phyloP scores from a whole-genome alignment of 495 filamentous ascomycete species.

The Evernia prunastri region DNA sequence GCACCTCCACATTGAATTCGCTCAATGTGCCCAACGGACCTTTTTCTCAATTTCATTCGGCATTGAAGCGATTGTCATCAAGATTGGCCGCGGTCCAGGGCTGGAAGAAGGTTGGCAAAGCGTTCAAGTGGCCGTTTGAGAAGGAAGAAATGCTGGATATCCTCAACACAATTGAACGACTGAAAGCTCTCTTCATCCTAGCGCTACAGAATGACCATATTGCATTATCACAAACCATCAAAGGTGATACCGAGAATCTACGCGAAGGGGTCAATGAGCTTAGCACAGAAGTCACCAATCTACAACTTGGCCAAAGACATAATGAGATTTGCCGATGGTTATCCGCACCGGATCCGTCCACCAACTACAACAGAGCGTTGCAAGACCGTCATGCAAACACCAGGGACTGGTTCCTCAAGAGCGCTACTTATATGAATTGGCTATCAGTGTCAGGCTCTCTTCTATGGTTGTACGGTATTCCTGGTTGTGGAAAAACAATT shows the following conservation, averaged over 20 bases:
- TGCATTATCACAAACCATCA: background rate
- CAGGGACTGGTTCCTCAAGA: slow-evolving; percentile 29
- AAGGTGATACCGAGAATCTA: background rate
- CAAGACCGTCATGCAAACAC: background rate
- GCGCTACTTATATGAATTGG: too few species aligned
- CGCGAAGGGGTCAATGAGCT: background rate
- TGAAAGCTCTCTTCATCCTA: slow-evolving; percentile 14
- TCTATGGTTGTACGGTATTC: slow-evolving; percentile 36
- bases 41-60: background rate
- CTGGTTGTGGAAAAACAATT: slow-evolving; percentile 38
- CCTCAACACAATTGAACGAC: slow-evolving; percentile 15
- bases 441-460: slow-evolving; percentile 11
- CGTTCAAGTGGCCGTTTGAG: slow-evolving; percentile 17
- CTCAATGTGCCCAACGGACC: slow-evolving; percentile 12
- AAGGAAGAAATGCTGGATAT: slow-evolving; percentile 12
- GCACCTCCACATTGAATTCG: background rate
- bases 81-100: slow-evolving; percentile 6
- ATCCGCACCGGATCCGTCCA: slow-evolving; percentile 24
- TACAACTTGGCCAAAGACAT: background rate
- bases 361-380: slow-evolving; percentile 25
- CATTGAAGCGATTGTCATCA: slow-evolving; percentile 1
- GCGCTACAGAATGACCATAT: slow-evolving; percentile 18
- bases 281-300: background rate
- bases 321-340: slow-evolving; percentile 20
- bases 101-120: background rate